These are phyloP conservation scores for Podospora australis DNA, from an alignment of 495 filamentous ascomycete species.

Conservation along the genomic window DNA sequence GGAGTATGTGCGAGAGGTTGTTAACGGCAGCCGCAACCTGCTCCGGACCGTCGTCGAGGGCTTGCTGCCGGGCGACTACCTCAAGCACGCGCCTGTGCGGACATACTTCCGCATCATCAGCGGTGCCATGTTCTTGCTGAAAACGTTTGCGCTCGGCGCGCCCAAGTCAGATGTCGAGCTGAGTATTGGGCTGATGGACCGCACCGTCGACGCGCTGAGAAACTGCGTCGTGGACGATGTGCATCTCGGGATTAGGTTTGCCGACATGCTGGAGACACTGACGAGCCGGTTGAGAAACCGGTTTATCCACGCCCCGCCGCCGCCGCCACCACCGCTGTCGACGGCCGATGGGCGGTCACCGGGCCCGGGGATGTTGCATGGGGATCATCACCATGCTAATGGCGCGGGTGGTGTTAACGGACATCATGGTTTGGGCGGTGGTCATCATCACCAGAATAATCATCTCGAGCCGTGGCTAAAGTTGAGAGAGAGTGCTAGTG, in stretches of 20 bases:
- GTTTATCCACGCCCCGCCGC: conserved; percentile 57
- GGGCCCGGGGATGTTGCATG: conserved; percentile 24
- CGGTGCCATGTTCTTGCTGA: conserved; percentile 87
- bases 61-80: conserved; percentile 71
- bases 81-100: conserved; percentile 86
- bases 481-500: conserved; percentile 16
- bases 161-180: conserved; percentile 80
- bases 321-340: conserved; percentile 21
- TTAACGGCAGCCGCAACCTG: conserved; percentile 78
- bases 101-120: conserved; percentile 94
- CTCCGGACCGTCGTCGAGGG: conserved; percentile 76
- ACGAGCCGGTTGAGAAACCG: conserved; percentile 66
- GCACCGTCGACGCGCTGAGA: conserved; percentile 69
- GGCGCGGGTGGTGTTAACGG: conserved; percentile 23
- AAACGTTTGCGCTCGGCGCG: conserved; percentile 90
- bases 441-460: no score
- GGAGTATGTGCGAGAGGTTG: conserved; percentile 80
- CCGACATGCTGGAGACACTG: conserved; percentile 80
- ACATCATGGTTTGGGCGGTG: background rate
- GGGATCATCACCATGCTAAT: conserved; percentile 17
- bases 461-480: conserved; percentile 27
- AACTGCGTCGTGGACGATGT: conserved; percentile 91
- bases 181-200: conserved; percentile 74
- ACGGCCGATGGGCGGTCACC: conserved; percentile 35
- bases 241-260: conserved; percentile 88